Evolutionary conservation across 306 rosid species (phyloP).

Genomic region (Morella rubra): DNA sequence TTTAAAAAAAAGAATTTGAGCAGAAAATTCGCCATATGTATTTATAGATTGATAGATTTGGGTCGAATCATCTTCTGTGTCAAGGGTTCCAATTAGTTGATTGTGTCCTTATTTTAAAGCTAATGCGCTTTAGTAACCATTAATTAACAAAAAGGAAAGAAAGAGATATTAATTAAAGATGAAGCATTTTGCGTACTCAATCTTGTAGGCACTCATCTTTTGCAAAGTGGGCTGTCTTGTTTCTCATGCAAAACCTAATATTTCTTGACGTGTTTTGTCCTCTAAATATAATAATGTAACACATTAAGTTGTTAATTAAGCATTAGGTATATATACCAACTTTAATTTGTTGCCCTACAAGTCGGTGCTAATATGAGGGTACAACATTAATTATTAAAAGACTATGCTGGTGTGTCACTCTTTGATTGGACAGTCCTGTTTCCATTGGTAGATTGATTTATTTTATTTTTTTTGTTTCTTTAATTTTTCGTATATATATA

Average conservation of each 20-base stretch:
- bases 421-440: not conserved
- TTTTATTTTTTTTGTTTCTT: slow-evolving; percentile 10
- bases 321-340: no score
- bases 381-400: no score
- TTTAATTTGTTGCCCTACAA: not conserved
- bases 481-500: slow-evolving; percentile 13
- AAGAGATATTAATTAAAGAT: not conserved
- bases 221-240: slow-evolving; percentile 46
- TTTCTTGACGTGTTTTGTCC: slow-evolving; percentile 35
- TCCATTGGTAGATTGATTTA: not conserved
- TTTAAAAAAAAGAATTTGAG: no score
- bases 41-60: no score
- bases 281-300: slow-evolving; percentile 17
- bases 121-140: not conserved
- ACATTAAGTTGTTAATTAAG: no score
- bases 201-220: slow-evolving; percentile 28
- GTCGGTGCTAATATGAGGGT: not conserved
- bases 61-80: not conserved
- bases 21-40: no score
- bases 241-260: slow-evolving; percentile 39
- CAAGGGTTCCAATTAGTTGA: slow-evolving; percentile 41
- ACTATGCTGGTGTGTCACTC: not conserved
- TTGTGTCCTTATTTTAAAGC: not conserved
- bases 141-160: not conserved
- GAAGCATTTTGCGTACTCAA: slow-evolving; percentile 12